A percentile compares a stretch with the other conserved stretches of the same genome.
Evolutionary conservation across 106 monocot species (phyloP).

Genomic region (Narthecium ossifragum): DNA sequence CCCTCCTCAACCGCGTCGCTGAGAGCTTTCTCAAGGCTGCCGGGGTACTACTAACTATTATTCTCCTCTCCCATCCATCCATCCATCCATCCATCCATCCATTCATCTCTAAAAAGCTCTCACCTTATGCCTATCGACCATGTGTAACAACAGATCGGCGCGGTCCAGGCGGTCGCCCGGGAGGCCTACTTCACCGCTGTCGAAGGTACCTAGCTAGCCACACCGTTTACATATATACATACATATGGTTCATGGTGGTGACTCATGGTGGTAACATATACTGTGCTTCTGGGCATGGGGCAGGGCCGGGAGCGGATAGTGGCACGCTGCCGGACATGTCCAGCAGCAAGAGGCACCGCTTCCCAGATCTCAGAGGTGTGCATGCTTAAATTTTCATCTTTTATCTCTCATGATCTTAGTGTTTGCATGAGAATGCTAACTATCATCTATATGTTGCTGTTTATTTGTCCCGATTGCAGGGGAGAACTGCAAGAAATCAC

Average conservation of each 20-base stretch:
- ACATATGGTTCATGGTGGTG: too few species aligned
- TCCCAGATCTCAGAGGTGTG: slow-evolving; percentile 52
- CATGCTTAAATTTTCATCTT: background rate
- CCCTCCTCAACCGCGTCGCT: slow-evolving; percentile 79
- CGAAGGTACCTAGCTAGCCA: slow-evolving; percentile 41
- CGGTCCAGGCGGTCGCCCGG: slow-evolving; percentile 64
- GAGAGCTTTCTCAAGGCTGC: slow-evolving; percentile 93
- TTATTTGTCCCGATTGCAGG: slow-evolving; percentile 59
- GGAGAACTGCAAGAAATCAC: slow-evolving; percentile 58
- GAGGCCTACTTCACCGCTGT: slow-evolving; percentile 71
- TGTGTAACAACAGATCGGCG: slow-evolving; percentile 91
- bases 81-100: too few species aligned
- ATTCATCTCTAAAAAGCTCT: too few species aligned
- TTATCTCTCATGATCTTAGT: too few species aligned
- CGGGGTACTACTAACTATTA: slow-evolving; percentile 35
- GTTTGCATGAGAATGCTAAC: too few species aligned
- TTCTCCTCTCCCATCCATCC: background rate
- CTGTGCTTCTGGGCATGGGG: background rate
- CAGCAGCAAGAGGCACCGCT: slow-evolving; percentile 32
- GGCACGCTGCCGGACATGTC: slow-evolving; percentile 23
- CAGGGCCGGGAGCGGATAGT: slow-evolving; percentile 21
- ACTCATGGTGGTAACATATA: too few species aligned
- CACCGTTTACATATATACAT: too few species aligned
- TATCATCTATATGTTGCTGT: too few species aligned
- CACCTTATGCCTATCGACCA: too few species aligned